Evolutionary conservation across 2,329 filamentous ascomycete genomes (phyloP).

Genomic region (Helotiales sp.): DNA sequence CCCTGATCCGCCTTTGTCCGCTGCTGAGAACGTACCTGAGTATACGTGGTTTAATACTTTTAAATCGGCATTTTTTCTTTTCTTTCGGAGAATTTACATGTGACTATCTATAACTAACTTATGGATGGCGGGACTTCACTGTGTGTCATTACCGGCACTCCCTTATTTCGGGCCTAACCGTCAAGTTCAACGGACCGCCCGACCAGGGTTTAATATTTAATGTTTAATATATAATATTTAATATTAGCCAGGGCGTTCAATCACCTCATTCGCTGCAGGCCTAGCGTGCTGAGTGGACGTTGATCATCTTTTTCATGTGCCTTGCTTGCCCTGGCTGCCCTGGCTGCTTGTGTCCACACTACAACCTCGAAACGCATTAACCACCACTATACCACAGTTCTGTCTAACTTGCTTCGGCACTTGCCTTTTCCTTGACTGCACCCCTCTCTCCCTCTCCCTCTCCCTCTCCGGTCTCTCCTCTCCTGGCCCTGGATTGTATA

Average conservation of each 20-base stretch:
- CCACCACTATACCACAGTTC: neutral
- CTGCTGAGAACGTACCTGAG: no score
- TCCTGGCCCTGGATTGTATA: neutral
- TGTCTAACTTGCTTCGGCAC: neutral
- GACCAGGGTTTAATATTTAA: no score
- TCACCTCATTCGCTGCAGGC: neutral
- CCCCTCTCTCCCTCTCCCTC: neutral
- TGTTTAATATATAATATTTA: no score
- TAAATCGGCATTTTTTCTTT: neutral
- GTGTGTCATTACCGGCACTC: constrained; percentile 10
- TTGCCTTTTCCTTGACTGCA: neutral
- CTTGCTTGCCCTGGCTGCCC: neutral
- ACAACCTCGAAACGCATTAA: neutral
- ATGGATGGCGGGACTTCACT: neutral
- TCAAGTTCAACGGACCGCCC: neutral
- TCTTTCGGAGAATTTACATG: neutral
- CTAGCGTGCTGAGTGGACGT: neutral
- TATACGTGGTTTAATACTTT: no score
- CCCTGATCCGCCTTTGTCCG: neutral
- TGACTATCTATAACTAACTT: neutral
- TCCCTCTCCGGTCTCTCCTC: neutral
- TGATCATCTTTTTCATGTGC: neutral
- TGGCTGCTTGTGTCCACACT: no score
- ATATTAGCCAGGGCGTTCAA: neutral
- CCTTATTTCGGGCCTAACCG: constrained; percentile 8